These are phyloP conservation scores for Cinnamomum chago DNA, from an alignment of 164 flowering plant genomes.

Conservation along the genomic window DNA sequence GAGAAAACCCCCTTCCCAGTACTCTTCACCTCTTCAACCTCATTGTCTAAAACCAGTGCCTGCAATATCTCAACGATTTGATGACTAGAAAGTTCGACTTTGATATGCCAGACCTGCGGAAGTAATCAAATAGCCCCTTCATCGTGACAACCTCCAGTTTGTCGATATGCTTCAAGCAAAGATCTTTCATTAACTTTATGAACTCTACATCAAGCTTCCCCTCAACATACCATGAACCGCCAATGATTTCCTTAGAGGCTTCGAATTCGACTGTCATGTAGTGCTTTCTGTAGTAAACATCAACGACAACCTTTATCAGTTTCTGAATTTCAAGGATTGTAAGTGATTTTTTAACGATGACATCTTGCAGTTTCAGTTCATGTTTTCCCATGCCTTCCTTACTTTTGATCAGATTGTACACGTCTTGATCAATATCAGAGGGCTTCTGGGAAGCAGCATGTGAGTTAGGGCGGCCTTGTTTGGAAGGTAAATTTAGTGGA, in stretches of 20 bases:
- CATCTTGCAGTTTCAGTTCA: slow-evolving; percentile 27
- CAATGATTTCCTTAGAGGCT: slow-evolving; percentile 66
- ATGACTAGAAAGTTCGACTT: slow-evolving; percentile 20
- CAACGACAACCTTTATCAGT: slow-evolving; percentile 55
- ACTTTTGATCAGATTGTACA: slow-evolving; percentile 21
- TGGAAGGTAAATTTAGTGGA: slow-evolving; percentile 9
- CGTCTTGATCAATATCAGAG: slow-evolving; percentile 14
- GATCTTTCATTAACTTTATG: slow-evolving; percentile 27
- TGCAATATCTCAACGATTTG: slow-evolving; percentile 52
- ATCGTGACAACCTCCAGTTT: slow-evolving; percentile 41
- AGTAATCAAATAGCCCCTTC: slow-evolving; percentile 28
- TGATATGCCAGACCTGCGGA: slow-evolving; percentile 18
- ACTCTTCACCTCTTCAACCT: slow-evolving; percentile 53
- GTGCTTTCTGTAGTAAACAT: slow-evolving; percentile 44
- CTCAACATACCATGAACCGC: slow-evolving; percentile 69
- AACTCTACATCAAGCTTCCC: slow-evolving; percentile 52
- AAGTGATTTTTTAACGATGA: slow-evolving; percentile 36
- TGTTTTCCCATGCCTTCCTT: slow-evolving; percentile 41
- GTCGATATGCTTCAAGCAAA: slow-evolving; percentile 28
- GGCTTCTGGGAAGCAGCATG: slow-evolving; percentile 6
- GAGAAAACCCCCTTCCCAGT: slow-evolving; percentile 53
- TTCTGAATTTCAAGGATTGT: slow-evolving; percentile 37
- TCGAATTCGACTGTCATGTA: slow-evolving; percentile 66
- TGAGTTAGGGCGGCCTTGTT: slow-evolving; percentile 10
- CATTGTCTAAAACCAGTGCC: slow-evolving; percentile 56